Evolutionary conservation across 352 stramenopile genomes (phyloP).

Genomic region (Thraustochytrium striatum): DNA sequence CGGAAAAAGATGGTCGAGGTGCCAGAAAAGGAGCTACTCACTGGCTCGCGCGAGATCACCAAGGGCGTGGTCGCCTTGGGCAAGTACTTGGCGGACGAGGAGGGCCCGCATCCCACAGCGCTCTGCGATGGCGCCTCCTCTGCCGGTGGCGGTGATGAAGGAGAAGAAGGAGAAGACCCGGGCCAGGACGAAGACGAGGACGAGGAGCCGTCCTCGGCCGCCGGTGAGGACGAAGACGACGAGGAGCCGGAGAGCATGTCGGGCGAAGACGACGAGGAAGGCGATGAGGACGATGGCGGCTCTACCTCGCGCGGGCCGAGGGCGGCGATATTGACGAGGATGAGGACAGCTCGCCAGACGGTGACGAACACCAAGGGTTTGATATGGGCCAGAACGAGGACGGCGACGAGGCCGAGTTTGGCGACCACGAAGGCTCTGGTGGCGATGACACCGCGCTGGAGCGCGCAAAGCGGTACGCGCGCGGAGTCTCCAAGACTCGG

Average conservation of each 20-base stretch:
- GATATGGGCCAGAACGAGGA: background rate
- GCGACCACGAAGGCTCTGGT: background rate
- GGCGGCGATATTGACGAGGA: background rate
- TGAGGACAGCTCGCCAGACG: background rate
- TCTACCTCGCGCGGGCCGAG: background rate
- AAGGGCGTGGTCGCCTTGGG: constrained; percentile 20
- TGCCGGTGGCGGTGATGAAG: constrained; percentile 7
- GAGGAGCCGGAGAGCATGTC: constrained; percentile 5
- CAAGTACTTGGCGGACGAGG: constrained; percentile 17
- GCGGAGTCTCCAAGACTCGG: background rate
- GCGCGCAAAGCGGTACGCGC: background rate
- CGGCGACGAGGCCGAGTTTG: constrained; percentile 21
- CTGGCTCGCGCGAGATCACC: background rate
- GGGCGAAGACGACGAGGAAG: background rate
- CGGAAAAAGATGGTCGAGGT: constrained; percentile 19
- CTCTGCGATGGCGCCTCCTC: constrained; percentile 4
- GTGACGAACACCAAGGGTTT: background rate
- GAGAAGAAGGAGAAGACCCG: constrained; percentile 29
- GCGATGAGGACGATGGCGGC: background rate
- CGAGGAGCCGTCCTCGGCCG: background rate
- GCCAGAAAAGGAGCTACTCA: constrained; percentile 9
- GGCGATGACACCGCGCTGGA: constrained; percentile 11
- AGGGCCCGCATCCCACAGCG: background rate
- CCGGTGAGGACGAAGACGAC: constrained; percentile 14
- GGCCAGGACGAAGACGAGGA: constrained; percentile 30